Evolutionary conservation across 352 stramenopile genomes (phyloP).

Genomic region (Phytophthora syringae): DNA sequence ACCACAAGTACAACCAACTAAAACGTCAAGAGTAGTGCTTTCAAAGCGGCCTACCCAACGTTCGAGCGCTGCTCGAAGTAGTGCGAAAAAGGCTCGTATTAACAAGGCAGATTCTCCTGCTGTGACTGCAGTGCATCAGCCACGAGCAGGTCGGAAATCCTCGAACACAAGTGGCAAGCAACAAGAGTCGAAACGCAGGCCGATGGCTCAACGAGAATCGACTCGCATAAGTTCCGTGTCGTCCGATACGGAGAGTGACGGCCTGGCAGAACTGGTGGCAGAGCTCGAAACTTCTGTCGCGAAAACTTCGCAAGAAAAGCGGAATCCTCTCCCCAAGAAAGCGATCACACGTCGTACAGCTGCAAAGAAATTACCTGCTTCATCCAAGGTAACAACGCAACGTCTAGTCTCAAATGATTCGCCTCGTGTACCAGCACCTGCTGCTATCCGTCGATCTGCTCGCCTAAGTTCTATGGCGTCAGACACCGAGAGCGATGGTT

Average conservation of each 20-base stretch:
- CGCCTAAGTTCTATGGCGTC: constrained; percentile 44
- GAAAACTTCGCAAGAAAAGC: not conserved
- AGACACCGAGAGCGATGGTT: constrained; percentile 53
- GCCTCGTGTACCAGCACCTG: not conserved
- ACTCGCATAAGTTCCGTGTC: constrained; percentile 23
- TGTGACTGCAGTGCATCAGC: not conserved
- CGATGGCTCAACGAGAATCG: constrained; percentile 8
- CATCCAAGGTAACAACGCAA: constrained; percentile 1
- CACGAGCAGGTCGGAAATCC: not conserved
- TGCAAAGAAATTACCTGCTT: constrained; percentile 5
- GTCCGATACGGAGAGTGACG: constrained; percentile 57
- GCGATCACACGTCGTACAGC: not conserved
- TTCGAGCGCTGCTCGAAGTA: constrained; percentile 15
- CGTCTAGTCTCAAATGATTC: not conserved
- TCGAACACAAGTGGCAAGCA: constrained; percentile 8
- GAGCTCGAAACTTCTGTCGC: constrained; percentile 41
- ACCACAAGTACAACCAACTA: constrained; percentile 3
- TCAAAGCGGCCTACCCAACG: constrained; percentile 11
- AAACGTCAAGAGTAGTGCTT: not conserved
- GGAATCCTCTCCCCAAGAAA: not conserved
- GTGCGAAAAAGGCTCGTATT: constrained; percentile 14
- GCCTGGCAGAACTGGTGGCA: constrained; percentile 48
- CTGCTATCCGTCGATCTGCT: constrained; percentile 21
- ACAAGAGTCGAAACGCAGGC: not conserved
- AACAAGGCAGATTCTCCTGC: constrained; percentile 5